Evolutionary conservation across 2,329 filamentous ascomycete genomes (phyloP), one percentile per base, ranked within the genome.

Genomic region (Alternaria sp.): DNA sequence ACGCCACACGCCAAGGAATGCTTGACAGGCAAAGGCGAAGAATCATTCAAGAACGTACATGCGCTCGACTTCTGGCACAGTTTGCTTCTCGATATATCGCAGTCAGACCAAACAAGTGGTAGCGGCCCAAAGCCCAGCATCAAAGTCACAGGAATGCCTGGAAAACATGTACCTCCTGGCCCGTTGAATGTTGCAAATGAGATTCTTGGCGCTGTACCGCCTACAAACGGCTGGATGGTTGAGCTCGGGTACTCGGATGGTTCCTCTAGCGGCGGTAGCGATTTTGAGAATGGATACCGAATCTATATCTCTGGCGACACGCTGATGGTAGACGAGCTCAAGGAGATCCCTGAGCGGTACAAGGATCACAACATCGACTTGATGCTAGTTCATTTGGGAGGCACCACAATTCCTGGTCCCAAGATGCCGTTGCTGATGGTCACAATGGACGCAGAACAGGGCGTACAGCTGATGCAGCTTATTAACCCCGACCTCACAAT

Each of bases 291-390:
- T 22, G 84, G 86, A 1, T 88, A 87, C 68, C 76, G 78, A 16
- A 88, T 90, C 68, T 90, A 90, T 75, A 89, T 90, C 60, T 87
- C 87, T 0, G 88, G 88, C 20, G 88, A 91, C 70, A 90, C 88
- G 2, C 79, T 90, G 7, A 80, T 89, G 69, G 82, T 88, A 22
- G 83, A 87, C 64, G 88, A 90, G 51, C 81, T 91, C 1, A 83
- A 85, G 48, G 81, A 87, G 61, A 90, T 91, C 39, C 85, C 86
- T 0, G 72, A 84, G 61, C 80, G 83, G 48, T 87, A 88, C 64
- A 77, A 79, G 18, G 81, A 81, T 3, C 78, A 85, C 49, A 81
- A 82, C 34, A 86, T 91, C 56, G 87, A 91, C 68, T 75, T 90
- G 54, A 90, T 91, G 88, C 81, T 91, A 12, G 81, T 88, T 1